Conservation (phyloP, 768 basidiomycete species). For the Boletus eberwhitei region DNA sequence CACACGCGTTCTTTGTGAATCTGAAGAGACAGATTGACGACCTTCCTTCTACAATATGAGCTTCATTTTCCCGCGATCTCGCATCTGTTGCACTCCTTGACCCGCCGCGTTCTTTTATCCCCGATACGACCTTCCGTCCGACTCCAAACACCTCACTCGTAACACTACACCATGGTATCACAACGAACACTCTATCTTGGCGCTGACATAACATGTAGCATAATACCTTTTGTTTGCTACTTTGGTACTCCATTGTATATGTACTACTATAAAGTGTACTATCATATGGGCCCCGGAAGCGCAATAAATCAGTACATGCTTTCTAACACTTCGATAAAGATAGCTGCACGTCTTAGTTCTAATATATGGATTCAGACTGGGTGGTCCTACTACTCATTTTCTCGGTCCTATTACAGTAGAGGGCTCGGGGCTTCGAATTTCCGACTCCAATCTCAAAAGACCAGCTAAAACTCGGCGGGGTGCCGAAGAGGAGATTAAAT, state of each 20-base stretch:
- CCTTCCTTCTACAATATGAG: conserved; percentile 42
- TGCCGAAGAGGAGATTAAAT: no score
- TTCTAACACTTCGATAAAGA: no score
- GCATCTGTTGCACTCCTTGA: background rate
- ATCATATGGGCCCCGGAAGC: no score
- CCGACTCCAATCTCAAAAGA: no score
- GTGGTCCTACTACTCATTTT: no score
- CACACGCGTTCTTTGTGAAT: conserved; percentile 50
- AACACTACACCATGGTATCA: background rate
- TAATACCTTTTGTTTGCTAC: background rate
- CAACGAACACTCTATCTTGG: background rate
- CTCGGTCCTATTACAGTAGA: no score
- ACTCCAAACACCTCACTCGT: background rate
- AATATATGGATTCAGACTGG: no score
- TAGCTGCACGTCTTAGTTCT: no score
- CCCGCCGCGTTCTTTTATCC: background rate
- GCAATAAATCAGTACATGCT: no score
- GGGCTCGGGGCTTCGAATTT: no score
- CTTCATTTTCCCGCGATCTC: background rate
- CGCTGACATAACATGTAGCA: background rate
- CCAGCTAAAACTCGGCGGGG: no score
- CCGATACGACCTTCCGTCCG: background rate
- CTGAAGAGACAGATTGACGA: conserved; percentile 59
- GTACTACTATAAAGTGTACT: background rate
- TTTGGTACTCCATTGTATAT: background rate